Evolutionary conservation across 768 basidiomycete genomes (phyloP).

Genomic region (Wakefieldia striispora): DNA sequence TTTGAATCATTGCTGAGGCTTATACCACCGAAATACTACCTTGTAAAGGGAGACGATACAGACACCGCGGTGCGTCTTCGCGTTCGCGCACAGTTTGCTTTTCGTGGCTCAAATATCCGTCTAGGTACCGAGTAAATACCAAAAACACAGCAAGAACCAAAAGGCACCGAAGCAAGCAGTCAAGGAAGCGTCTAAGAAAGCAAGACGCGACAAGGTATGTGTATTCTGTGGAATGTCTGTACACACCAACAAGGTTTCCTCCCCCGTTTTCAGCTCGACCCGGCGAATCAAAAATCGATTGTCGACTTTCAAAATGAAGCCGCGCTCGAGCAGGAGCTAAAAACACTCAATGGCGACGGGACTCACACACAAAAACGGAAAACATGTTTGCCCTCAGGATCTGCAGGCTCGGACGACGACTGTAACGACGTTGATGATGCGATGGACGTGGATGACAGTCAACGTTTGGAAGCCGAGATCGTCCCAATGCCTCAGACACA

Average conservation of each 20-base stretch:
- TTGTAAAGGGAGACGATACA: slow-evolving; percentile 31
- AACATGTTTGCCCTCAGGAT: slow-evolving; percentile 20
- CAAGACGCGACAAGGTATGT: slow-evolving; percentile 78
- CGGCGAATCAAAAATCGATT: slow-evolving; percentile 79
- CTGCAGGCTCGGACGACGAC: slow-evolving; percentile 31
- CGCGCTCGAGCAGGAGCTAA: slow-evolving; percentile 26
- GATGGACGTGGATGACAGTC: slow-evolving; percentile 32
- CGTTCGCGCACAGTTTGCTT: neutral
- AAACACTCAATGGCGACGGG: slow-evolving; percentile 13
- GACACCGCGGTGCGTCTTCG: slow-evolving; percentile 14
- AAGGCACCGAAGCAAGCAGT: slow-evolving; percentile 81
- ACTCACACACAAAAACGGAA: slow-evolving; percentile 50
- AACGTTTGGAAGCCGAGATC: slow-evolving; percentile 36
- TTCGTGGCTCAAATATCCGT: neutral
- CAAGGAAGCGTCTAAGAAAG: slow-evolving; percentile 87
- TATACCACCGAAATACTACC: slow-evolving; percentile 89
- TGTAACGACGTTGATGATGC: slow-evolving; percentile 13
- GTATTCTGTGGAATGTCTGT: neutral
- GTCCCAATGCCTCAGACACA: slow-evolving; percentile 65
- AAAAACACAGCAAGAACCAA: slow-evolving; percentile 85
- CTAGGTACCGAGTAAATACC: slow-evolving; percentile 60
- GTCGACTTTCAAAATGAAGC: slow-evolving; percentile 71
- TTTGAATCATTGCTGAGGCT: slow-evolving; percentile 82
- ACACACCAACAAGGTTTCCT: neutral
- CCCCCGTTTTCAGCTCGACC: slow-evolving; percentile 68